Percentiles rank a stretch among this genome's conserved stretches.
Conservation (phyloP, 1,284 basidiomycete species). For the Pyrrhoderma noxium region DNA sequence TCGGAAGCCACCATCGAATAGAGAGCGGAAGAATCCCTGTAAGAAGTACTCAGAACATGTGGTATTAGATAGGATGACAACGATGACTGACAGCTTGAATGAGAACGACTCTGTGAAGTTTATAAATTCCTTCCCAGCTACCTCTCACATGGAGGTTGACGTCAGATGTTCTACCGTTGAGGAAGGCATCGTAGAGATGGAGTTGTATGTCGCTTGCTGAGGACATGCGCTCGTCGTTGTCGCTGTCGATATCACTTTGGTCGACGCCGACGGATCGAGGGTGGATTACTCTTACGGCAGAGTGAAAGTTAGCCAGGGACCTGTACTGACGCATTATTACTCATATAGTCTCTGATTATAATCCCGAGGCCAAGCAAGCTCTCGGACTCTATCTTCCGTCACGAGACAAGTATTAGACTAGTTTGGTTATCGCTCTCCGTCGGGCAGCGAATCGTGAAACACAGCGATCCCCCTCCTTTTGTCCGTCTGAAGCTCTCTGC, state of each 20-base stretch:
- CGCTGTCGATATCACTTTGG: conserved; percentile 4
- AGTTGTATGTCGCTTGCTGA: conserved; percentile 41
- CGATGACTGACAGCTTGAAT: conserved; percentile 67
- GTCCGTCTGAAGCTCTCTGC: too few relatives aligned
- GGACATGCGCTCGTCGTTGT: conserved; percentile 4
- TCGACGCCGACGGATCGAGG: neutral
- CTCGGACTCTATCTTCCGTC: neutral
- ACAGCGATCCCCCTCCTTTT: too few relatives aligned
- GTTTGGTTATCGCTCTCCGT: too few relatives aligned
- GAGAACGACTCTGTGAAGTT: conserved; percentile 74
- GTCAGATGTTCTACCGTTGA: conserved; percentile 68
- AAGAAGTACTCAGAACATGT: conserved; percentile 6
- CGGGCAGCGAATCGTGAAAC: too few relatives aligned
- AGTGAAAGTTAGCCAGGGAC: neutral
- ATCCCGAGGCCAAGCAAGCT: neutral
- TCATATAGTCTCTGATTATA: neutral
- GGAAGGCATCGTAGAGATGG: conserved; percentile 71
- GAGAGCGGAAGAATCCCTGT: conserved; percentile 77
- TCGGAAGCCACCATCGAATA: conserved; percentile 78
- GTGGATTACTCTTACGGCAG: neutral
- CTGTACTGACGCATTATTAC: conserved; percentile 8
- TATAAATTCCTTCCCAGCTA: conserved; percentile 71
- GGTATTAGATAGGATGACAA: conserved; percentile 1
- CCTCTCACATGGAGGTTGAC: conserved; percentile 64
- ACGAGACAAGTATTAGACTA: too few relatives aligned